Percentiles rank a stretch among this genome's conserved stretches.
These are phyloP conservation scores for Starmerella apicola DNA, from an alignment of 805 yeast species.

Conservation along the genomic window DNA sequence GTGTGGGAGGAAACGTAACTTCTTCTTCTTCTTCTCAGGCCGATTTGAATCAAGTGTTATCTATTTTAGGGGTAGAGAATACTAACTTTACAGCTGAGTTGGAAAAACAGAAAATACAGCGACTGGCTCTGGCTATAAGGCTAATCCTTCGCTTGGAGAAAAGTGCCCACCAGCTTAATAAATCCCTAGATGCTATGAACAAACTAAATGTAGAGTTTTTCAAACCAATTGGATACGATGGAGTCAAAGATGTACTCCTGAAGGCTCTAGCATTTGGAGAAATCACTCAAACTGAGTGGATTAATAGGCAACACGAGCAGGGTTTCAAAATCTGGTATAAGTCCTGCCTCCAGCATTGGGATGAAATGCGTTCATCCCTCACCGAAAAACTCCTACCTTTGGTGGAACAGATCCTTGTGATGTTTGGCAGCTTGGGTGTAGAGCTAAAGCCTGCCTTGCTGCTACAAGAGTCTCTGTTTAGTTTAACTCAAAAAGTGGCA, in stretches of 20 bases:
- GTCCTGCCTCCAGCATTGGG: constrained; percentile 7
- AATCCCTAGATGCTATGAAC: background rate
- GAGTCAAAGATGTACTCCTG: background rate
- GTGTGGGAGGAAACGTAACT: background rate
- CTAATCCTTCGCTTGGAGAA: background rate
- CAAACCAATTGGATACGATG: background rate
- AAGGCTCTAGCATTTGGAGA: background rate
- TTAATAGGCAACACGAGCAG: constrained; percentile 19
- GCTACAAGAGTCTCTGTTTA: constrained; percentile 1
- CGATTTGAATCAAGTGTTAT: background rate
- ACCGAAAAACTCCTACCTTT: constrained; percentile 1
- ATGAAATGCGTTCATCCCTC: constrained; percentile 1
- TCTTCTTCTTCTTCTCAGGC: background rate
- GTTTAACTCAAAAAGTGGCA: background rate
- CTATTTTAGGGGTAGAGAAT: background rate
- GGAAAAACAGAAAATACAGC: background rate
- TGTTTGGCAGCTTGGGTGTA: constrained; percentile 3
- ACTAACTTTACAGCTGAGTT: background rate
- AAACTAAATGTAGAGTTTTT: background rate
- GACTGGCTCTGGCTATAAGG: background rate
- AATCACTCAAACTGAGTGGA: constrained; percentile 12
- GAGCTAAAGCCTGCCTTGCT: background rate
- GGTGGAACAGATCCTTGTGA: constrained; percentile 4
- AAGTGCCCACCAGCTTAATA: background rate
- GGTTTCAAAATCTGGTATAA: constrained; percentile 22